Conservation (phyloP, 345 rosid species). For the Corchorus capsularis region DNA sequence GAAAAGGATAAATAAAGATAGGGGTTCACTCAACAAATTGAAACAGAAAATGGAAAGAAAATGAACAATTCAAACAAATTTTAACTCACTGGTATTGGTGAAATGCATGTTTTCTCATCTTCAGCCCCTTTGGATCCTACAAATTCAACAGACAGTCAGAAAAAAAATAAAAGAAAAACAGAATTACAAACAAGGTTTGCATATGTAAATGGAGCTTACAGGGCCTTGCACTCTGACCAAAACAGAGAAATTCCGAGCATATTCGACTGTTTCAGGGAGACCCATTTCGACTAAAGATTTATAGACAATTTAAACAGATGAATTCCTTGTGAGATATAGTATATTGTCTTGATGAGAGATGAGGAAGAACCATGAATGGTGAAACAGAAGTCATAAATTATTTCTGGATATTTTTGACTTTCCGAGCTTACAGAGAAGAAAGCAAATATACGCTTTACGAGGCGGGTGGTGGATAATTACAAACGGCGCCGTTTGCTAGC, state of each 20-base stretch:
- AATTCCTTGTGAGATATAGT: not conserved
- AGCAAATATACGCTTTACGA: not conserved
- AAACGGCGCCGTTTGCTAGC: too few relatives aligned
- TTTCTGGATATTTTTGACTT: not conserved
- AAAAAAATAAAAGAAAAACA: not conserved
- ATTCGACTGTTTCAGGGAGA: constrained; percentile 50
- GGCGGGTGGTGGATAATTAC: too few relatives aligned
- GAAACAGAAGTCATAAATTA: too few relatives aligned
- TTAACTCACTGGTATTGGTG: constrained; percentile 73
- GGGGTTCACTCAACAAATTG: not conserved
- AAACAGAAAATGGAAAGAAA: not conserved
- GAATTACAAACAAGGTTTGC: not conserved
- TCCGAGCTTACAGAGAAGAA: not conserved
- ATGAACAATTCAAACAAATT: not conserved
- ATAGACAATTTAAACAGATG: not conserved
- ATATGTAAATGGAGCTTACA: constrained; percentile 40
- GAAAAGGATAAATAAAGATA: not conserved
- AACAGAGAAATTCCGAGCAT: constrained; percentile 60
- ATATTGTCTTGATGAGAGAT: not conserved
- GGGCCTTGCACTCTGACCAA: constrained; percentile 88
- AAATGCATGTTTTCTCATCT: constrained; percentile 93
- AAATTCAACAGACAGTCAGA: not conserved
- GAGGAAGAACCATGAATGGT: too few relatives aligned
- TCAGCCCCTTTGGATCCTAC: constrained; percentile 88
- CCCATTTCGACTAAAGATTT: constrained; percentile 41